Conservation (phyloP, 352 stramenopile species). For the Globisporangium acanthophoron region DNA sequence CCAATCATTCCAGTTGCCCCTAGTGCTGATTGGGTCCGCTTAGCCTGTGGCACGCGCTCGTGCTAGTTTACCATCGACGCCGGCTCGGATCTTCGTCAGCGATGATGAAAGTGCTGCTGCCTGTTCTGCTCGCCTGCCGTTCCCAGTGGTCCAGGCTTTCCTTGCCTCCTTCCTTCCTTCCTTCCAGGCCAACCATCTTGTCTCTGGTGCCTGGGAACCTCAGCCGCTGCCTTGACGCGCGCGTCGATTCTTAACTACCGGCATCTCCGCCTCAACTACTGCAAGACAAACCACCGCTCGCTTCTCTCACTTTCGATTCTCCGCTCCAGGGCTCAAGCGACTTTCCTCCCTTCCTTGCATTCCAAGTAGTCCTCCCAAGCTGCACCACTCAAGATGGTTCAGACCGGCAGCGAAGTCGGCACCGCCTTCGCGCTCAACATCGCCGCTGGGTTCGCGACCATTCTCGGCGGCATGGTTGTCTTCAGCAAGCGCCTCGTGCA, state of each 20-base stretch:
- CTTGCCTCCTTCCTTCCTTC: background rate
- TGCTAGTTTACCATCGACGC: background rate
- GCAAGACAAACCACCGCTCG: no score
- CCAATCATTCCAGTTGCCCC: background rate
- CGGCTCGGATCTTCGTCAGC: background rate
- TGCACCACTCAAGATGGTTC: conserved; percentile 17
- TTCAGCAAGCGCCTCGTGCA: conserved; percentile 62
- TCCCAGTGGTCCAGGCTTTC: background rate
- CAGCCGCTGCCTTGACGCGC: background rate
- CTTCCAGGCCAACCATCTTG: background rate
- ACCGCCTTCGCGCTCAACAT: conserved; percentile 54
- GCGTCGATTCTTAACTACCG: background rate
- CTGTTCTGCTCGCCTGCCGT: no score
- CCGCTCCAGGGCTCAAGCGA: background rate
- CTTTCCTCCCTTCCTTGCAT: no score
- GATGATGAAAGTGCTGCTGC: background rate
- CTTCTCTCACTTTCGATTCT: background rate
- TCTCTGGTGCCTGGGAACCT: background rate
- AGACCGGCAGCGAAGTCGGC: conserved; percentile 25
- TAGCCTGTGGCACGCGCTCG: background rate
- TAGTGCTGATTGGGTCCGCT: background rate
- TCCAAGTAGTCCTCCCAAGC: conserved; percentile 93
- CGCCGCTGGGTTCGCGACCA: conserved; percentile 45
- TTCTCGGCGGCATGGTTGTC: conserved; percentile 61
- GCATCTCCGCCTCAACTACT: background rate